Evolutionary conservation across 192 early-diverging fungal genomes (phyloP).

Genomic region (Backusella australiensis): DNA sequence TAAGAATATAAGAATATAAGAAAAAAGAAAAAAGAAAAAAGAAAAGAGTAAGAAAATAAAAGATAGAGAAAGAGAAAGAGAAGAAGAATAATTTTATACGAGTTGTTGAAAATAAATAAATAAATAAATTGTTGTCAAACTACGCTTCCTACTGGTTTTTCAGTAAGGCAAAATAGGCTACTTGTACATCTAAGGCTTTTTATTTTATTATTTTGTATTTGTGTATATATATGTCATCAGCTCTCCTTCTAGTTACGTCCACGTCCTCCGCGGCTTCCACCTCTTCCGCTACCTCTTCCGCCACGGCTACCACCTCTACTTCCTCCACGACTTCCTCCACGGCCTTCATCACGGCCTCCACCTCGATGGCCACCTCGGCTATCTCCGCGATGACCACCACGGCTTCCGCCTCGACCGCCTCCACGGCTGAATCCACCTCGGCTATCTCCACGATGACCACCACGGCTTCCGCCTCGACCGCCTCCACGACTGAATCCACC

Average conservation of each 20-base stretch:
- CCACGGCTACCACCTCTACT: not conserved
- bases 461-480: not conserved
- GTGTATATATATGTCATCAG: not conserved
- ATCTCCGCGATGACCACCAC: constrained; percentile 5
- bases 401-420: not conserved
- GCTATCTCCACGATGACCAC: constrained; percentile 6
- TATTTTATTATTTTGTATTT: not conserved
- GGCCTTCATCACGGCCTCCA: not conserved
- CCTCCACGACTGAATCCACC: not conserved
- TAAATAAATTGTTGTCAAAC: not conserved
- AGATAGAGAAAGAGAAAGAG: not conserved
- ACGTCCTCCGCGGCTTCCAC: not conserved
- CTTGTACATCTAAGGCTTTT: not conserved
- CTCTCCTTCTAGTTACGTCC: not conserved
- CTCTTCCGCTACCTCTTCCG: not conserved
- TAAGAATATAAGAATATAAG: not conserved
- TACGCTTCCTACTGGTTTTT: not conserved
- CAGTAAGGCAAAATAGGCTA: not conserved
- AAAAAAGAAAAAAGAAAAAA: not conserved
- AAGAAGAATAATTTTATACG: not conserved
- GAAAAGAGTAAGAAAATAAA: not conserved
- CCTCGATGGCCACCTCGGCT: not conserved
- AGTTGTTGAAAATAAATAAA: not conserved
- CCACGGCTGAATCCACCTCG: not conserved
- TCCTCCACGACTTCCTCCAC: not conserved